Conservation (phyloP, 805 yeast genomes). For the Wickerhamiella australiensis region DNA sequence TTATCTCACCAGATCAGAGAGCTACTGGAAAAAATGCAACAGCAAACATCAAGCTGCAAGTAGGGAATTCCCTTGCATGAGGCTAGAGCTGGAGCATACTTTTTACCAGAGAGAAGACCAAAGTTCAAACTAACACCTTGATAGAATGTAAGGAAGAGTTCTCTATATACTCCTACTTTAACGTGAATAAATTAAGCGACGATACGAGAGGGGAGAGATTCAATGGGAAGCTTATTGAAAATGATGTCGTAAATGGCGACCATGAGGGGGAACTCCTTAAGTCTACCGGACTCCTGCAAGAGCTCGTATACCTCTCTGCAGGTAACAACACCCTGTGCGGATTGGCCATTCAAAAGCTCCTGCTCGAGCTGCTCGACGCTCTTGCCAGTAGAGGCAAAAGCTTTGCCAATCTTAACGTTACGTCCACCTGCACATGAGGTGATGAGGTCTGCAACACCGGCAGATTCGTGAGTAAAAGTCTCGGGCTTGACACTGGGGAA, state of each 20-base stretch:
- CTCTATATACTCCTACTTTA: neutral
- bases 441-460: conserved; percentile 96
- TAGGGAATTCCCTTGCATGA: no score
- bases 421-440: conserved; percentile 98
- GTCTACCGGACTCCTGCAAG: conserved; percentile 40
- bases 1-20: no score
- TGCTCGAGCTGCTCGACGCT: conserved; percentile 73
- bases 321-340: conserved; percentile 91
- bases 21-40: no score
- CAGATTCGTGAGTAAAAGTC: conserved; percentile 86
- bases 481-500: conserved; percentile 61
- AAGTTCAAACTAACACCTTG: no score
- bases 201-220: conserved; percentile 46
- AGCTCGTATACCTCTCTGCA: conserved; percentile 84
- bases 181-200: conserved; percentile 5
- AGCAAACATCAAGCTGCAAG: no score
- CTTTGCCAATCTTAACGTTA: conserved; percentile 81
- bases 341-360: conserved; percentile 82
- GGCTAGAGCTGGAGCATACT: no score
- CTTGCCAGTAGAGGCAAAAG: conserved; percentile 70
- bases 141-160: neutral
- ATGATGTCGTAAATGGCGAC: conserved; percentile 73
- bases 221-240: conserved; percentile 61
- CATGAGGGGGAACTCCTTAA: conserved; percentile 69
- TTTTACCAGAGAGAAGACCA: no score